phyloP scores from a whole-genome alignment of 257 asterid genomes.

The Catharanthus roseus region DNA sequence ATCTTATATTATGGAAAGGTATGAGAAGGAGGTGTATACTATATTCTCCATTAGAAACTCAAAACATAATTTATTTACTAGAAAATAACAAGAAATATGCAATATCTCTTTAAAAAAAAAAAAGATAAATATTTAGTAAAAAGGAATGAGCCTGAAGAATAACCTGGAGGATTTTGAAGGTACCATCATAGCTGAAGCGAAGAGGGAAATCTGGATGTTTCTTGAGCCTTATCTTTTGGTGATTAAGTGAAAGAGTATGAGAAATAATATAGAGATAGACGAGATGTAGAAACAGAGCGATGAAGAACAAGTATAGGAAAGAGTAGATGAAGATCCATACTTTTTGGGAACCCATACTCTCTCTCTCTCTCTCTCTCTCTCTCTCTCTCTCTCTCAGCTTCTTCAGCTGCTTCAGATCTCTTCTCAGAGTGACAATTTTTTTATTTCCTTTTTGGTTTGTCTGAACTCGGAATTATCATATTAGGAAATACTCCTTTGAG shows the following conservation, averaged over 20 bases:
- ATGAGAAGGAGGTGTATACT: too few relatives aligned
- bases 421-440: neutral
- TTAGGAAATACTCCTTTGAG: too few relatives aligned
- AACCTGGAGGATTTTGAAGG: conserved; percentile 96
- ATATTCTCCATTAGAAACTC: too few relatives aligned
- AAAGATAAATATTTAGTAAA: too few relatives aligned
- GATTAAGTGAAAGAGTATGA: conserved; percentile 38
- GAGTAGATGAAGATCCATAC: conserved; percentile 53
- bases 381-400: too few relatives aligned
- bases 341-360: conserved; percentile 26
- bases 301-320: conserved; percentile 33
- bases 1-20: too few relatives aligned
- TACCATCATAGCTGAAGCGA: conserved; percentile 74
- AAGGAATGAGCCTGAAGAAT: too few relatives aligned
- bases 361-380: too few relatives aligned
- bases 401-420: neutral
- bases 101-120: too few relatives aligned
- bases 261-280: conserved; percentile 38
- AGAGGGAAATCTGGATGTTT: conserved; percentile 52
- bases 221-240: conserved; percentile 47
- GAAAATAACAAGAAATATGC: too few relatives aligned
- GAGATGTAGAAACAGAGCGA: conserved; percentile 31
- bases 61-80: too few relatives aligned
- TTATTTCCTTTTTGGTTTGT: neutral
- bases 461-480: too few relatives aligned